A percentile compares a stretch with the other conserved stretches of the same genome.
phyloP scores from a whole-genome alignment of 208 protist genomes.

The Porcisia deanei region DNA sequence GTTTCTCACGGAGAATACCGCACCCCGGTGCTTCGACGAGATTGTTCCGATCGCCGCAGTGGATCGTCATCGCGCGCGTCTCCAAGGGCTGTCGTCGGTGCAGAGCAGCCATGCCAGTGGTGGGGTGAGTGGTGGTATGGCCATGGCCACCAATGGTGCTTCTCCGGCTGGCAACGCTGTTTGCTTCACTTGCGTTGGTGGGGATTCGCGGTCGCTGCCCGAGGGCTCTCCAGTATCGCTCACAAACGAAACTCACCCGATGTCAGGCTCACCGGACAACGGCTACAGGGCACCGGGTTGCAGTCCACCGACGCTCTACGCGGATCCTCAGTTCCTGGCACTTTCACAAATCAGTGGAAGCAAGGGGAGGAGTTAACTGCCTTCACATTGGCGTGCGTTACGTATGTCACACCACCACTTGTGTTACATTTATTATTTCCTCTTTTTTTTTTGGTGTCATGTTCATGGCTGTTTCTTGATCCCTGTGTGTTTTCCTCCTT shows the following conservation, averaged over 20 bases:
- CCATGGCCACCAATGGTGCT: neutral
- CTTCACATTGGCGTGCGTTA: neutral
- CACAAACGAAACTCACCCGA: neutral
- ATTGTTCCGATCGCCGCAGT: constrained; percentile 62
- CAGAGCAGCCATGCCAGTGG: constrained; percentile 1
- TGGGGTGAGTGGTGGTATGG: neutral
- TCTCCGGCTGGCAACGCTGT: neutral
- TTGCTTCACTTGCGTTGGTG: neutral
- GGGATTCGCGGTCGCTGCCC: neutral
- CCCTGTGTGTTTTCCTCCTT: neutral
- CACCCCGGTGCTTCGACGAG: constrained; percentile 57
- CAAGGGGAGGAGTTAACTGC: neutral
- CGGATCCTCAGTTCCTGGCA: neutral
- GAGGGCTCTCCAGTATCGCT: neutral
- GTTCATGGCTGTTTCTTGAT: constrained; percentile 1
- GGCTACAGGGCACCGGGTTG: neutral
- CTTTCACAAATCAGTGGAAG: neutral
- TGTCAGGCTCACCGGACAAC: neutral
- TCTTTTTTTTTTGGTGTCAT: constrained; percentile 8
- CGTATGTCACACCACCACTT: neutral
- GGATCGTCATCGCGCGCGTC: constrained; percentile 43
- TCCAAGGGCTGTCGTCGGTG: neutral
- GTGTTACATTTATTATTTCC: constrained; percentile 17
- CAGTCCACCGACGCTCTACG: neutral
- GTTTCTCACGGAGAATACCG: constrained; percentile 25